A percentile compares a stretch with the other conserved stretches of the same genome.
phyloP scores from a whole-genome alignment of 331 rosid species.

The Dryas integrifolia region DNA sequence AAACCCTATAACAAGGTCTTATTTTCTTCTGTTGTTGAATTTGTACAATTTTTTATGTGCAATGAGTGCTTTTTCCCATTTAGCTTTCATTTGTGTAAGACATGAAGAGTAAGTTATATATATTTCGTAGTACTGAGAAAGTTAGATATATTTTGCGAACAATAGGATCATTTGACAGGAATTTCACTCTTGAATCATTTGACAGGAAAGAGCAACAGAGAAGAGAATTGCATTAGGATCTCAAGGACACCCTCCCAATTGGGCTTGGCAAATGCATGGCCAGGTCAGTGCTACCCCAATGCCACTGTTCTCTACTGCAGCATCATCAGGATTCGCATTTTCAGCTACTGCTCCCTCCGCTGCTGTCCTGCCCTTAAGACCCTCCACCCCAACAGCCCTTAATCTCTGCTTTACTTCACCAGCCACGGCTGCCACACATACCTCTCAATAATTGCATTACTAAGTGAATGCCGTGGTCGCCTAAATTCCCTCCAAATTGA shows the following conservation, averaged over 20 bases:
- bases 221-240: constrained; percentile 60
- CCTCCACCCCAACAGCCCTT: constrained; percentile 41
- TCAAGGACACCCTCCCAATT: constrained; percentile 51
- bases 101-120: background rate
- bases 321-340: constrained; percentile 99
- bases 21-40: background rate
- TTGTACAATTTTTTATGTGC: background rate
- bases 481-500: background rate
- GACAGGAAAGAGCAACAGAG: constrained; percentile 72
- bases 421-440: constrained; percentile 34
- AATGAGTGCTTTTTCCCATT: no score
- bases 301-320: constrained; percentile 92
- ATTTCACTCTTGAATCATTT: constrained; percentile 29
- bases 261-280: constrained; percentile 75
- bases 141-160: no score
- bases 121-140: no score
- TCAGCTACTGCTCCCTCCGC: constrained; percentile 62
- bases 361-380: constrained; percentile 45
- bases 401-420: constrained; percentile 56
- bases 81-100: background rate
- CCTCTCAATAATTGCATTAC: constrained; percentile 43
- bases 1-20: background rate
- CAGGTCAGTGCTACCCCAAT: constrained; percentile 57
- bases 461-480: constrained; percentile 38
- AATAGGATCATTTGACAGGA: no score